Evolutionary conservation across 768 basidiomycete species (phyloP), one percentile per base, ranked within the genome.

Genomic region (Tephrocybe rancida): DNA sequence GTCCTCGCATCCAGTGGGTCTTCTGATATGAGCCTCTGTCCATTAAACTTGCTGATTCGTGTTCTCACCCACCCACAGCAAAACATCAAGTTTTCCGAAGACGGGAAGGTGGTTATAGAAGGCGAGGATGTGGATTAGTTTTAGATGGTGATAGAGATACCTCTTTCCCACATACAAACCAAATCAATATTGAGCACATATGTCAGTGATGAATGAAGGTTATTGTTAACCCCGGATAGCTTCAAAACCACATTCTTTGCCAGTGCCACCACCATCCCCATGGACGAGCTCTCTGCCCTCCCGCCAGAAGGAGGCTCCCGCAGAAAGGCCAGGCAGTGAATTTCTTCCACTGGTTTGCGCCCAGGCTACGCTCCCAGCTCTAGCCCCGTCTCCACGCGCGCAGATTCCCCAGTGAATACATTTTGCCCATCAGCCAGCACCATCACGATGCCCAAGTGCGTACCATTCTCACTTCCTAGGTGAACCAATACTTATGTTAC

Each of bases 71-170:
- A 16, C 16, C 4, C n/a, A 4, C 35, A 92, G 87, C 79, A 86
- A 45, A 89, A 89, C 60, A 82, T 92, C 44, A 87, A 83, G 61
- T 86, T 93, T 54, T 90, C 90, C 0, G 81, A 83, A 54, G 90
- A 93, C 60, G 91, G 91, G 30, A 87, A 90, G 67, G 75, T 61
- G 10, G 78, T 92, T 1, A 57, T 88, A 45, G 87, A 88, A 61
- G 87, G 87, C 19, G 32, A 14, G 27, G 68, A 83, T 59, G 56
- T 79, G 5, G 75, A 80, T 38, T 64, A 37, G 35, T n/a, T n/a
- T n/a, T n/a, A n/a, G n/a, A n/a, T n/a, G n/a, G n/a, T n/a, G n/a
- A n/a, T n/a, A n/a, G n/a, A n/a, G n/a, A n/a, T n/a, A n/a, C n/a
- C n/a, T n/a, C n/a, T n/a, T n/a, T n/a, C n/a, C n/a, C n/a, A n/a